Conservation (phyloP, 2,329 filamentous ascomycete species). For the Bisporella sp. region DNA sequence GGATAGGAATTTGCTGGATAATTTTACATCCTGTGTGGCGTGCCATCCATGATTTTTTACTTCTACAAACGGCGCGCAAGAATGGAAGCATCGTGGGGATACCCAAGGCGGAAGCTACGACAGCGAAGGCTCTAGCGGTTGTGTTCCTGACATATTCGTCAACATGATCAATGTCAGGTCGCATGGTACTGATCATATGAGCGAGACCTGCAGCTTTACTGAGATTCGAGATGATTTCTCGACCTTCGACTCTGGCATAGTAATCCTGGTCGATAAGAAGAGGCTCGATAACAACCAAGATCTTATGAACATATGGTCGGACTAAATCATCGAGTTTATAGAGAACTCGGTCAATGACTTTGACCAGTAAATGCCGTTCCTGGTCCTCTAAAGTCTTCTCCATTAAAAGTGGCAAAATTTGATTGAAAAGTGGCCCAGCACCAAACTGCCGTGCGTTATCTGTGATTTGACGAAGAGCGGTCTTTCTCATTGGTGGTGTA, state of each 20-base stretch:
- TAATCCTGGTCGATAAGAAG: slow-evolving; percentile 98
- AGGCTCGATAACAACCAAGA: slow-evolving; percentile 97
- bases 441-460: slow-evolving; percentile 97
- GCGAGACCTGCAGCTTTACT: slow-evolving; percentile 94
- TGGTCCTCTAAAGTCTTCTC: slow-evolving; percentile 97
- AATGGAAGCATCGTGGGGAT: slow-evolving; percentile 95
- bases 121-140: slow-evolving; percentile 91
- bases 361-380: slow-evolving; percentile 94
- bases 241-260: slow-evolving; percentile 94
- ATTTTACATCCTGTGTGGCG: slow-evolving; percentile 98
- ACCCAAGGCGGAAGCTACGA: slow-evolving; percentile 91
- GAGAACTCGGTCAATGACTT: slow-evolving; percentile 96
- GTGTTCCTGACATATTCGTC: slow-evolving; percentile 99
- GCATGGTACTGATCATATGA: slow-evolving; percentile 99
- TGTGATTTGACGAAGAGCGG: slow-evolving; percentile 89
- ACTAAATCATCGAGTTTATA: slow-evolving; percentile 98
- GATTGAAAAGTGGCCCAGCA: slow-evolving; percentile 89
- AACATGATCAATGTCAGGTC: slow-evolving; percentile 95
- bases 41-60: slow-evolving; percentile 98
- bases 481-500: slow-evolving; percentile 97
- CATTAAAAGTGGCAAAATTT: slow-evolving; percentile 95
- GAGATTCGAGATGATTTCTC: slow-evolving; percentile 97
- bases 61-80: slow-evolving; percentile 88
- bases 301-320: slow-evolving; percentile 95
- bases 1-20: slow-evolving; percentile 94